Evolutionary conservation across 2,329 filamentous ascomycete genomes (phyloP).

Genomic region (Scopulariopsis brevicaulis): DNA sequence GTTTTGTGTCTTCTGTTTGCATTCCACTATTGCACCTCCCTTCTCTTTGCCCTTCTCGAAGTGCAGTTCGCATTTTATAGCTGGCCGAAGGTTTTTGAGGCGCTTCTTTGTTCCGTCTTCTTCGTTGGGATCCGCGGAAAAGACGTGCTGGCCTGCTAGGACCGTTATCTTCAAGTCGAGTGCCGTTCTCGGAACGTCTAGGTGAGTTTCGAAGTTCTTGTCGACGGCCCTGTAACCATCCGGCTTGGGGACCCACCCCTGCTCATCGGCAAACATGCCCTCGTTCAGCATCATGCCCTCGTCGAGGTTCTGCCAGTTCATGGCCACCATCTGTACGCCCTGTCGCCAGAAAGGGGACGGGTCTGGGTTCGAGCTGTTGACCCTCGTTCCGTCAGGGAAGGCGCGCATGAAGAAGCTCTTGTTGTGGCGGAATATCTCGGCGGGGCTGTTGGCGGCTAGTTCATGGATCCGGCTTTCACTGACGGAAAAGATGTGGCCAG

Average conservation of each 20-base stretch:
- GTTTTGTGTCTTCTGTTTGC: constrained; percentile 47
- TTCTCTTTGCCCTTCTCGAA: constrained; percentile 45
- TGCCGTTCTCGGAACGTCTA: constrained; percentile 34
- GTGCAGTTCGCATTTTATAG: constrained; percentile 72
- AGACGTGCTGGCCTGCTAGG: constrained; percentile 64
- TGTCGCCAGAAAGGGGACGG: constrained; percentile 85
- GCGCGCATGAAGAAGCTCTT: constrained; percentile 80
- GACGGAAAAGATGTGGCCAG: constrained; percentile 74
- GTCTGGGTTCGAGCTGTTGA: constrained; percentile 90
- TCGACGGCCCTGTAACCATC: constrained; percentile 51
- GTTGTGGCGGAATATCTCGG: constrained; percentile 78
- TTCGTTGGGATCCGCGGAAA: neutral
- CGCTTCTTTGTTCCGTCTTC: neutral
- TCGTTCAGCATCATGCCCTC: constrained; percentile 94
- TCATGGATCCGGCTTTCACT: constrained; percentile 64
- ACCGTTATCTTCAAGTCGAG: constrained; percentile 62
- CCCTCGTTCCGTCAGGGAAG: constrained; percentile 68
- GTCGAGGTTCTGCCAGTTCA: constrained; percentile 96
- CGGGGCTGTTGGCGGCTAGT: constrained; percentile 49
- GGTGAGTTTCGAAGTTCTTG: constrained; percentile 25
- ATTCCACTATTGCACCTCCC: constrained; percentile 23
- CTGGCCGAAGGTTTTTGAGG: constrained; percentile 43
- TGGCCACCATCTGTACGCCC: constrained; percentile 92
- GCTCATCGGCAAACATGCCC: constrained; percentile 85
- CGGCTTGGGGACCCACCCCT: constrained; percentile 82